Evolutionary conservation across 2,329 filamentous ascomycete genomes (phyloP).

Genomic region (Emericellopsis atlantica): DNA sequence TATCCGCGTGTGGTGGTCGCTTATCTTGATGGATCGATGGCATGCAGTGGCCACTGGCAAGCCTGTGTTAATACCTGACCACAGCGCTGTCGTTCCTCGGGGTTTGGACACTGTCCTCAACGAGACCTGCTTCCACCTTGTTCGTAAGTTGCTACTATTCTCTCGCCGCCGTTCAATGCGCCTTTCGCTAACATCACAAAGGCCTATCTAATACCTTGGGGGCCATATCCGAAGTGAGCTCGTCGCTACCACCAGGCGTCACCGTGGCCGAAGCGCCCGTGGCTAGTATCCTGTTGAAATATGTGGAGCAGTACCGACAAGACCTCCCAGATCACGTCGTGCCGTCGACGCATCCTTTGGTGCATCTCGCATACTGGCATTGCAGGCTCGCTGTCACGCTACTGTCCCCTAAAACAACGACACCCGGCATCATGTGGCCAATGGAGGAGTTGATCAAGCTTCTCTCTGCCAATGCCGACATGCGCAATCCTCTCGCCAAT

Average conservation of each 20-base stretch:
- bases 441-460: slow-evolving; percentile 46
- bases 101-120: slow-evolving; percentile 50
- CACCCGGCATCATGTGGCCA: slow-evolving; percentile 46
- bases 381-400: slow-evolving; percentile 52
- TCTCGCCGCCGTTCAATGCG: not conserved
- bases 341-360: slow-evolving; percentile 35
- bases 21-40: slow-evolving; percentile 62
- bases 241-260: slow-evolving; percentile 19
- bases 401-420: slow-evolving; percentile 40
- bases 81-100: slow-evolving; percentile 44
- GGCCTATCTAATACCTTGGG: slow-evolving; percentile 44
- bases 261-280: slow-evolving; percentile 18
- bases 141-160: slow-evolving; percentile 36
- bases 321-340: slow-evolving; percentile 46
- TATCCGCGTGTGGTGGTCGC: slow-evolving; percentile 57
- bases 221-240: slow-evolving; percentile 22
- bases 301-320: slow-evolving; percentile 50
- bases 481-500: slow-evolving; percentile 52
- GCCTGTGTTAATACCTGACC: slow-evolving; percentile 49
- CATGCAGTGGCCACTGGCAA: slow-evolving; percentile 55
- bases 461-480: slow-evolving; percentile 38
- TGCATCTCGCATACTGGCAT: slow-evolving; percentile 61
- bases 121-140: slow-evolving; percentile 49
- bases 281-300: slow-evolving; percentile 21
- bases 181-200: slow-evolving; percentile 12